phyloP scores from a whole-genome alignment of 2,329 filamentous ascomycete species.

The Alternaria panax region DNA sequence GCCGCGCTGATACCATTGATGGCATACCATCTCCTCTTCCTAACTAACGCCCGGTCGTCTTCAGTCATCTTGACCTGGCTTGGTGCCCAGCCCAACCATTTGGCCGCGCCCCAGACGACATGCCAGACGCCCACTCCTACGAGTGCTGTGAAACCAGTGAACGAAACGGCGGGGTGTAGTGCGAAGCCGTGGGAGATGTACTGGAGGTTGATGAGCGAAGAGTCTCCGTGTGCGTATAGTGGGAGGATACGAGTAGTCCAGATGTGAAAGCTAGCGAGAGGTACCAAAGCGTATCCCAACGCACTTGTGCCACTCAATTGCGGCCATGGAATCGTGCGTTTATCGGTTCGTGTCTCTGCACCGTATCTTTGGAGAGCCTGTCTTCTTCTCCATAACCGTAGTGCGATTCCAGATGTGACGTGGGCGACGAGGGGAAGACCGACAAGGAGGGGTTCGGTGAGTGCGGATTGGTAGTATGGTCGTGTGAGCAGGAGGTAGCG shows the following conservation, averaged over 20 bases:
- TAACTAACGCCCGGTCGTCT: constrained; percentile 59
- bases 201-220: constrained; percentile 81
- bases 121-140: constrained; percentile 75
- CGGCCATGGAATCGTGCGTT: constrained; percentile 69
- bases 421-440: constrained; percentile 77
- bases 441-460: constrained; percentile 81
- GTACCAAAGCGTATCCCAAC: constrained; percentile 74
- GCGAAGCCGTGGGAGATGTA: constrained; percentile 89
- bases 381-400: constrained; percentile 76
- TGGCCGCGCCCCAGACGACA: constrained; percentile 84
- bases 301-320: constrained; percentile 71
- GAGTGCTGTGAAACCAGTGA: constrained; percentile 72
- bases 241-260: constrained; percentile 80
- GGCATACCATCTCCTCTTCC: constrained; percentile 72
- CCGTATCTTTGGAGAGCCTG: constrained; percentile 79
- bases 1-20: constrained; percentile 71
- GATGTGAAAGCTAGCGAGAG: constrained; percentile 73
- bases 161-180: constrained; percentile 70
- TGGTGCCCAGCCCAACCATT: constrained; percentile 75
- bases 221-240: constrained; percentile 78
- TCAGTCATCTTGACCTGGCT: constrained; percentile 60
- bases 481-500: constrained; percentile 88
- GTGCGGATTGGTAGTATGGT: constrained; percentile 84
- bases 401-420: constrained; percentile 75
- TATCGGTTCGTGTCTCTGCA: constrained; percentile 65